phyloP scores from a whole-genome alignment of 208 protist species.

The Strigomonas galati region DNA sequence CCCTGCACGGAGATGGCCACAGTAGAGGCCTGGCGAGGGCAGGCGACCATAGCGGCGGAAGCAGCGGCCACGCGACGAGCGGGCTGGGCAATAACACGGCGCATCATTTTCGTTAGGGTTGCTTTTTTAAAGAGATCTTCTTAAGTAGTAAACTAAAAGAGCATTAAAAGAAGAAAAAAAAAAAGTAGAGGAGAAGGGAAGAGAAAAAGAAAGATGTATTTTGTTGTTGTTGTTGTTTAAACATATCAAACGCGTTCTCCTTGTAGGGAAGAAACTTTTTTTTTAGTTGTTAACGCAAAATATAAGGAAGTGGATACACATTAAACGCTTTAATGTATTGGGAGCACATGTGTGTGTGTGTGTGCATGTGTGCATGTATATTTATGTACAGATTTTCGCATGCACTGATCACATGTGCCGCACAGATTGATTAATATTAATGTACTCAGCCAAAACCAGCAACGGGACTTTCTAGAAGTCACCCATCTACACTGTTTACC shows the following conservation, averaged over 20 bases:
- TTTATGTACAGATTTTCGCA: too few relatives aligned
- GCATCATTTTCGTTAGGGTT: slow-evolving; percentile 63
- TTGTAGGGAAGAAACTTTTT: too few relatives aligned
- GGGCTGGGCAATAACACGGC: slow-evolving; percentile 54
- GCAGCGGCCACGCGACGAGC: slow-evolving; percentile 34
- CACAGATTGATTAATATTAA: too few relatives aligned
- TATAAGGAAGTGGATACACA: too few relatives aligned
- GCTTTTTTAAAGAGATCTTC: not conserved
- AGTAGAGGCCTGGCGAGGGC: slow-evolving; percentile 45
- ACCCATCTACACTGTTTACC: not conserved
- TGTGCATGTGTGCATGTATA: too few relatives aligned
- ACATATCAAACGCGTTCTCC: too few relatives aligned
- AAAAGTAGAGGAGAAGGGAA: not conserved
- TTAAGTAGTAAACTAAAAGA: not conserved
- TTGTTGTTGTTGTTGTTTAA: too few relatives aligned
- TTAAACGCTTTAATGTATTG: too few relatives aligned
- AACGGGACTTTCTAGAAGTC: not conserved
- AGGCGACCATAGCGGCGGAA: slow-evolving; percentile 22
- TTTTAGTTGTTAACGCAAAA: too few relatives aligned
- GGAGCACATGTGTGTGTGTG: too few relatives aligned
- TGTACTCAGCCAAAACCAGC: not conserved
- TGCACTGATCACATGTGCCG: too few relatives aligned
- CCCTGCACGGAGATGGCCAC: slow-evolving; percentile 67
- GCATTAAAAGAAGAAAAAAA: slow-evolving; percentile 12
- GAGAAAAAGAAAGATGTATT: not conserved